Conservation (phyloP, 352 stramenopile genomes). For the Phytophthora chlamydospora region DNA sequence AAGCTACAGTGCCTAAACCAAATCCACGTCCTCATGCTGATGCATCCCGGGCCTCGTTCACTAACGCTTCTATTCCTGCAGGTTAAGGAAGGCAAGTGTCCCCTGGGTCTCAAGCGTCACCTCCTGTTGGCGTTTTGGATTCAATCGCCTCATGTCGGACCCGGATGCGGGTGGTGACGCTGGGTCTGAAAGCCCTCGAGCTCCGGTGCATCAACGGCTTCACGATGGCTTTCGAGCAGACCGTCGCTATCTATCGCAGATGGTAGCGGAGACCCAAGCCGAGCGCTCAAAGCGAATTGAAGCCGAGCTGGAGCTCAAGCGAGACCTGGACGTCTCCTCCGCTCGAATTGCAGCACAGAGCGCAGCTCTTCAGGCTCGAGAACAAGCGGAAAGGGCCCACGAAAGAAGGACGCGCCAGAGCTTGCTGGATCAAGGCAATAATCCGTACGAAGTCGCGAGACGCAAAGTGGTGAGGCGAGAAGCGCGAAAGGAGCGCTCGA, state of each 20-base stretch:
- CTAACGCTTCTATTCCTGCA: background rate
- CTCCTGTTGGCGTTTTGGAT: constrained; percentile 11
- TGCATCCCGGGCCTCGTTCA: background rate
- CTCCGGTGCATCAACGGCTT: constrained; percentile 46
- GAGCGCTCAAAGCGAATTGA: constrained; percentile 48
- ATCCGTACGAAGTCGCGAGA: constrained; percentile 79
- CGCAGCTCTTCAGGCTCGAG: constrained; percentile 33
- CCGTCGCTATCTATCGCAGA: constrained; percentile 51
- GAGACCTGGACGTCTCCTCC: constrained; percentile 54
- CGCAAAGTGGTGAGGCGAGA: constrained; percentile 45
- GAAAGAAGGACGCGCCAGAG: constrained; percentile 53
- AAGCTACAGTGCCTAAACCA: constrained; percentile 5
- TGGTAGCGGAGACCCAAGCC: constrained; percentile 40
- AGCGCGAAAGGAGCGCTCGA: constrained; percentile 39
- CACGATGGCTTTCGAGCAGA: constrained; percentile 59
- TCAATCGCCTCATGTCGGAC: constrained; percentile 11
- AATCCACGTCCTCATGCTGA: constrained; percentile 8
- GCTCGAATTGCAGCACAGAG: constrained; percentile 56
- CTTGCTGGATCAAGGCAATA: constrained; percentile 70
- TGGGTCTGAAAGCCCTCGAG: constrained; percentile 14
- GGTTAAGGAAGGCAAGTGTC: constrained; percentile 13
- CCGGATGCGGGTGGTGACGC: background rate
- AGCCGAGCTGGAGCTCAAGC: constrained; percentile 67
- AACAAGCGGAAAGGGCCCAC: constrained; percentile 31
- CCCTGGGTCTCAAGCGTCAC: constrained; percentile 24